Evolutionary conservation across 768 basidiomycete species (phyloP).

Genomic region (Podaxis pistillaris): DNA sequence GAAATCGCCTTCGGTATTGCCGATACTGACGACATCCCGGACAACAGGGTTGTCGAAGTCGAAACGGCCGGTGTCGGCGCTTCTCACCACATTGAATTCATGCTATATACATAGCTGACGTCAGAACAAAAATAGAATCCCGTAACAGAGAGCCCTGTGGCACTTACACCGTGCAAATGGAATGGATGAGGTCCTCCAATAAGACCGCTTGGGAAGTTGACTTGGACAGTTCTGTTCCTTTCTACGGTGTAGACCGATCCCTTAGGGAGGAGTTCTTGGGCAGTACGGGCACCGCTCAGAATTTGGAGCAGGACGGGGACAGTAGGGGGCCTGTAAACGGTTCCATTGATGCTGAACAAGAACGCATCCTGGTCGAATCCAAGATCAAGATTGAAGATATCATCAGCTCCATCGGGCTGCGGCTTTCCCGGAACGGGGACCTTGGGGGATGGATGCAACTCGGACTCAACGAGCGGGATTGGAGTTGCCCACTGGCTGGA

Average conservation of each 20-base stretch:
- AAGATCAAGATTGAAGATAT: slow-evolving; percentile 22
- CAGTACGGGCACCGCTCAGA: slow-evolving; percentile 32
- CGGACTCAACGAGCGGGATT: background rate
- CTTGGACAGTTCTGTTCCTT: slow-evolving; percentile 46
- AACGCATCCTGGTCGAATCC: slow-evolving; percentile 23
- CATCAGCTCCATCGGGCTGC: slow-evolving; percentile 31
- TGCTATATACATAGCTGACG: slow-evolving; percentile 19
- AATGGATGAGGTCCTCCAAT: slow-evolving; percentile 35
- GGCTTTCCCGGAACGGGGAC: slow-evolving; percentile 25
- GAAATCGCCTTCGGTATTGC: slow-evolving; percentile 34
- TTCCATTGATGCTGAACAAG: slow-evolving; percentile 29
- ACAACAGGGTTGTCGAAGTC: slow-evolving; percentile 52
- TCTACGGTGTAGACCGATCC: slow-evolving; percentile 45
- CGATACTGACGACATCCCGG: slow-evolving; percentile 49
- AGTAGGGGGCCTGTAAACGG: slow-evolving; percentile 26
- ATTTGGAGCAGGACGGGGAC: slow-evolving; percentile 41
- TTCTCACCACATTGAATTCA: slow-evolving; percentile 42
- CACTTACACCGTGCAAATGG: slow-evolving; percentile 45
- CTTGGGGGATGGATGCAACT: background rate
- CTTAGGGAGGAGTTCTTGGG: slow-evolving; percentile 36
- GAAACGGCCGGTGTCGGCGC: slow-evolving; percentile 29
- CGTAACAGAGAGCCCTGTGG: background rate
- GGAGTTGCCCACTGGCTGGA: slow-evolving; percentile 16
- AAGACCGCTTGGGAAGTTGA: slow-evolving; percentile 35
- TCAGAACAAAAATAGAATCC: background rate